These are phyloP conservation scores for Striga hermonthica DNA, from an alignment of 305 asterid species.

Conservation along the genomic window DNA sequence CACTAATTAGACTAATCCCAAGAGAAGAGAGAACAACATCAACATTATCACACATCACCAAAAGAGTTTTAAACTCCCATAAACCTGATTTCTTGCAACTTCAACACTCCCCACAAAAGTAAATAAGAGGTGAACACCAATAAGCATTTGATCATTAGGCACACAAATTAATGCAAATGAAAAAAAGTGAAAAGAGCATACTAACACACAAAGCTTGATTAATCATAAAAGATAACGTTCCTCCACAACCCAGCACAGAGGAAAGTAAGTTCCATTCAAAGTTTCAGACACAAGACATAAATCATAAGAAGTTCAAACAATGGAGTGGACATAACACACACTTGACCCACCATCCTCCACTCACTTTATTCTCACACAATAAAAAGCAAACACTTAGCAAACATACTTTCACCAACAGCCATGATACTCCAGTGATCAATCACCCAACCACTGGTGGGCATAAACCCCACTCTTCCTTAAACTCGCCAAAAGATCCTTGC, in stretches of 20 bases:
- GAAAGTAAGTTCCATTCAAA: constrained; percentile 26
- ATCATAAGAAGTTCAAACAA: constrained; percentile 27
- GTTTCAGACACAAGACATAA: constrained; percentile 12
- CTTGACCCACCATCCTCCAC: constrained; percentile 38
- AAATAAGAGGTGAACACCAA: no score
- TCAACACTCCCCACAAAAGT: no score
- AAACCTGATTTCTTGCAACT: no score
- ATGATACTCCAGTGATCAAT: constrained; percentile 28
- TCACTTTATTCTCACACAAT: constrained; percentile 37
- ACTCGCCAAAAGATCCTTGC: constrained; percentile 39
- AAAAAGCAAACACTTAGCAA: constrained; percentile 12
- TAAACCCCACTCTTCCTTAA: constrained; percentile 69
- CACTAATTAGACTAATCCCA: no score
- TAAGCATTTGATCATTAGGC: no score
- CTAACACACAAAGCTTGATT: constrained; percentile 9
- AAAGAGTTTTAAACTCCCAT: no score
- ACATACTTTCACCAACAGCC: constrained; percentile 18
- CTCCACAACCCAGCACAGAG: constrained; percentile 26
- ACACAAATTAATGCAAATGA: no score
- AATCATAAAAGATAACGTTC: constrained; percentile 17
- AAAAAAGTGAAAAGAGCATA: no score
- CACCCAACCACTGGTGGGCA: constrained; percentile 63
- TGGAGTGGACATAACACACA: constrained; percentile 4
- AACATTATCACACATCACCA: no score
- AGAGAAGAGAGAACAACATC: no score